A percentile compares a stretch with the other conserved stretches of the same genome.
These are phyloP conservation scores for Letharia columbiana DNA, from an alignment of 495 filamentous ascomycete species.

Conservation along the genomic window DNA sequence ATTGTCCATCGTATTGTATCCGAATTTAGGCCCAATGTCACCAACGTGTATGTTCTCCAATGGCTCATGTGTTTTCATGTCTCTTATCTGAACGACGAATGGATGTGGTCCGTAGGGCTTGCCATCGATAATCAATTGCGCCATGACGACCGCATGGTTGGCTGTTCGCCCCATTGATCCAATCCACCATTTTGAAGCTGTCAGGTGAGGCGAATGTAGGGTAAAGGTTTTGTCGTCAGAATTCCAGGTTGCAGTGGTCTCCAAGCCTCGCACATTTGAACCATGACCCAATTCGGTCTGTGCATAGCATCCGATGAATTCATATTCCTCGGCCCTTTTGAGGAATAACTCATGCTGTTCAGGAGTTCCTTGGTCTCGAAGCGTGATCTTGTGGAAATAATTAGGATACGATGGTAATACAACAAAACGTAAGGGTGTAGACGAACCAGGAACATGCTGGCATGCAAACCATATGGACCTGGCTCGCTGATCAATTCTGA, in stretches of 20 bases:
- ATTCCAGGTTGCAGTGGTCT: conserved; percentile 67
- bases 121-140: conserved; percentile 54
- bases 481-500: conserved; percentile 56
- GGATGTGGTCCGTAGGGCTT: conserved; percentile 64
- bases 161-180: conserved; percentile 63
- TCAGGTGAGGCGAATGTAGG: conserved; percentile 58
- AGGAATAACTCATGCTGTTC: conserved; percentile 64
- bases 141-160: conserved; percentile 69
- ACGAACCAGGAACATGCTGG: conserved; percentile 55
- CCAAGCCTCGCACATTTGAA: conserved; percentile 63
- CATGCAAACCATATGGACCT: conserved; percentile 59
- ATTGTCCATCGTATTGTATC: conserved; percentile 68
- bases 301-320: conserved; percentile 67
- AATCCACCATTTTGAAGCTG: conserved; percentile 73
- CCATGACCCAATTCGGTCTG: conserved; percentile 72
- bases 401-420: background rate
- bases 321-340: conserved; percentile 52
- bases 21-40: conserved; percentile 68
- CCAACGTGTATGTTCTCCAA: conserved; percentile 62
- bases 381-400: conserved; percentile 42
- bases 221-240: conserved; percentile 57
- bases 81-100: conserved; percentile 66
- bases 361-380: conserved; percentile 57
- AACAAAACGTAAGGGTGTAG: background rate
- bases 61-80: conserved; percentile 60